Conservation (phyloP, 2,329 filamentous ascomycete genomes). For the Alternaria rosae region DNA sequence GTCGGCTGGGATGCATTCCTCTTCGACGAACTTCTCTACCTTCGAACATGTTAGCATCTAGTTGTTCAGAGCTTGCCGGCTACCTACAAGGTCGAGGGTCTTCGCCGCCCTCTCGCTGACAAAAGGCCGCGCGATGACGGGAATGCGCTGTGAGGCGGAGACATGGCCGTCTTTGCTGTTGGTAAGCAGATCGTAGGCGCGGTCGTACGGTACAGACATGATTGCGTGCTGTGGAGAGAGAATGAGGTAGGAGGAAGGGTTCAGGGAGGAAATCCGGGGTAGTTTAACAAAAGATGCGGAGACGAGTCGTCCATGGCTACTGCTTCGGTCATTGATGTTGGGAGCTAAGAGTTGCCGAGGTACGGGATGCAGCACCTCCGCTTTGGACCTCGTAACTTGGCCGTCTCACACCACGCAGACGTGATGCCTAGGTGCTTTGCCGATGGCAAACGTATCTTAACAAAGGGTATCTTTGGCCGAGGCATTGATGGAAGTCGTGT, state of each 20-base stretch:
- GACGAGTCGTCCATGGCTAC: slow-evolving; percentile 32
- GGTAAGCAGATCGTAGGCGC: slow-evolving; percentile 36
- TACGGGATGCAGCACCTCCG: slow-evolving; percentile 19
- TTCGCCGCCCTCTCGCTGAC: slow-evolving; percentile 87
- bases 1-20: slow-evolving; percentile 82
- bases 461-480: not conserved
- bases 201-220: slow-evolving; percentile 44
- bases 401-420: slow-evolving; percentile 5
- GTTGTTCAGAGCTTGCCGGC: not conserved
- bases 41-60: slow-evolving; percentile 33
- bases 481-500: not conserved
- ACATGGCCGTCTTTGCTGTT: slow-evolving; percentile 49
- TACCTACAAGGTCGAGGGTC: slow-evolving; percentile 74
- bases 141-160: slow-evolving; percentile 63
- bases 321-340: slow-evolving; percentile 18
- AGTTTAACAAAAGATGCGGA: slow-evolving; percentile 20
- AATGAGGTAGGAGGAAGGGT: not conserved
- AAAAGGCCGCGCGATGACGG: slow-evolving; percentile 64
- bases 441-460: not conserved
- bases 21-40: slow-evolving; percentile 96
- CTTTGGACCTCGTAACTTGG: not conserved
- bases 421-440: not conserved
- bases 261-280: slow-evolving; percentile 22
- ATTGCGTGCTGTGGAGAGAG: slow-evolving; percentile 5
- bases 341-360: slow-evolving; percentile 35